phyloP scores from a whole-genome alignment of 495 filamentous ascomycete species.

The Physcia stellaris region DNA sequence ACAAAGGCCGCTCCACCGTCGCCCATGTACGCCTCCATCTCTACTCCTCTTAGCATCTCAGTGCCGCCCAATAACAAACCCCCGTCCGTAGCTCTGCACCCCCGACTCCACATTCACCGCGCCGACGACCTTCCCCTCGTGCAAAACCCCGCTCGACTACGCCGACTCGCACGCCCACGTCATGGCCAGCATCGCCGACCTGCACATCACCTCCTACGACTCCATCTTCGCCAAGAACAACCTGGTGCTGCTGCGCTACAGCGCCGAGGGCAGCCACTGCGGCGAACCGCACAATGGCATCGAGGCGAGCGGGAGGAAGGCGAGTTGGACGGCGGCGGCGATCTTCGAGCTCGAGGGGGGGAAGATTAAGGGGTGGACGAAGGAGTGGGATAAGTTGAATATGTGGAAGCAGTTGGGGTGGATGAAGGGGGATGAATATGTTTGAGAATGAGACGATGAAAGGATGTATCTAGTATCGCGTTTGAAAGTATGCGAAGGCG shows the following conservation, averaged over 20 bases:
- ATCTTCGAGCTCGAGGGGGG: constrained; percentile 24
- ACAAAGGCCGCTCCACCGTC: constrained; percentile 18
- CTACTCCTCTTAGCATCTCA: too few relatives aligned
- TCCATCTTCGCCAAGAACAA: constrained; percentile 19
- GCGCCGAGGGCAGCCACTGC: constrained; percentile 21
- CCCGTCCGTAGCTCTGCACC: too few relatives aligned
- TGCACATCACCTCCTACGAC: constrained; percentile 21
- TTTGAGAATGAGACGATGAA: too few relatives aligned
- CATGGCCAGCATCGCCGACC: constrained; percentile 19
- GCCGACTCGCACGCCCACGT: constrained; percentile 22
- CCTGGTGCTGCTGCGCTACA: constrained; percentile 21
- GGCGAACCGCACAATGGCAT: constrained; percentile 21
- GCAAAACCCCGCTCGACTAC: constrained; percentile 23
- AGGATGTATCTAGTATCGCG: too few relatives aligned
- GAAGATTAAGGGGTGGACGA: constrained; percentile 22
- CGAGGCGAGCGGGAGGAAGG: constrained; percentile 19
- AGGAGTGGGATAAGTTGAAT: constrained; percentile 24
- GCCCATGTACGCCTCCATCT: constrained; percentile 8
- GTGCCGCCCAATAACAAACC: too few relatives aligned
- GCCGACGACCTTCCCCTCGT: constrained; percentile 20
- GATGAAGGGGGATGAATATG: constrained; percentile 20
- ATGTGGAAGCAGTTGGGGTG: constrained; percentile 24
- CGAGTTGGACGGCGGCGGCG: constrained; percentile 21
- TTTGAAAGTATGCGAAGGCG: too few relatives aligned
- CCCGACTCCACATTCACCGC: constrained; percentile 13